Evolutionary conservation across 2,329 filamentous ascomycete genomes (phyloP).

Genomic region (Orbilia quercus): DNA sequence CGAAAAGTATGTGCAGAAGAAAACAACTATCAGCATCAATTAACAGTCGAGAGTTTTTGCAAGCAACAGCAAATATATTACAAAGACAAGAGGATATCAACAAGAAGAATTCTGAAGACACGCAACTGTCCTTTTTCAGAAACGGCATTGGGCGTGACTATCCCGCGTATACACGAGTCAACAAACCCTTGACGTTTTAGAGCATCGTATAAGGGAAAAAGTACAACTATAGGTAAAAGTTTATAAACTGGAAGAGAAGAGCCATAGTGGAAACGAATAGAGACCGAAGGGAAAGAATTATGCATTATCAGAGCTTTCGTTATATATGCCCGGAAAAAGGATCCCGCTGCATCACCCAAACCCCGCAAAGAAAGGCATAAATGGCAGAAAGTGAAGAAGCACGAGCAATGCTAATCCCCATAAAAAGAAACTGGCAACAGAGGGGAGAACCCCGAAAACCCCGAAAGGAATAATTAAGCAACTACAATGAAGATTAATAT

Average conservation of each 20-base stretch:
- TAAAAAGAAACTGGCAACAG: constrained; percentile 6
- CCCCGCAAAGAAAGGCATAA: constrained; percentile 8
- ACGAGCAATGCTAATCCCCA: constrained; percentile 45
- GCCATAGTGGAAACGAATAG: too few relatives aligned
- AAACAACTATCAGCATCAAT: neutral
- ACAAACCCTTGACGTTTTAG: neutral
- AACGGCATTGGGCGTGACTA: neutral
- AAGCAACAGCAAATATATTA: constrained; percentile 5
- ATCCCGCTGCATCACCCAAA: constrained; percentile 37
- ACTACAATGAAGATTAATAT: constrained; percentile 14
- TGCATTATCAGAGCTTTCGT: constrained; percentile 52
- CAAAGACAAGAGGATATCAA: neutral
- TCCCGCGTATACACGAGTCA: neutral
- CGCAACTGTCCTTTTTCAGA: constrained; percentile 22
- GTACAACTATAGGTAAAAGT: neutral
- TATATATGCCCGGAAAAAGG: constrained; percentile 37
- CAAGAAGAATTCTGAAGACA: constrained; percentile 7
- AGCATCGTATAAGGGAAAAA: constrained; percentile 42
- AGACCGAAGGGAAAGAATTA: constrained; percentile 37
- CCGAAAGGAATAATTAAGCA: constrained; percentile 11
- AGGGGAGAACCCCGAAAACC: neutral
- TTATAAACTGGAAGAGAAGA: neutral
- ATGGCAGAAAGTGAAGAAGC: constrained; percentile 23
- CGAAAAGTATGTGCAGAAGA: too few relatives aligned
- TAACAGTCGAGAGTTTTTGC: neutral